Conservation (phyloP, 345 rosid genomes). For the Aquilaria malaccensis region DNA sequence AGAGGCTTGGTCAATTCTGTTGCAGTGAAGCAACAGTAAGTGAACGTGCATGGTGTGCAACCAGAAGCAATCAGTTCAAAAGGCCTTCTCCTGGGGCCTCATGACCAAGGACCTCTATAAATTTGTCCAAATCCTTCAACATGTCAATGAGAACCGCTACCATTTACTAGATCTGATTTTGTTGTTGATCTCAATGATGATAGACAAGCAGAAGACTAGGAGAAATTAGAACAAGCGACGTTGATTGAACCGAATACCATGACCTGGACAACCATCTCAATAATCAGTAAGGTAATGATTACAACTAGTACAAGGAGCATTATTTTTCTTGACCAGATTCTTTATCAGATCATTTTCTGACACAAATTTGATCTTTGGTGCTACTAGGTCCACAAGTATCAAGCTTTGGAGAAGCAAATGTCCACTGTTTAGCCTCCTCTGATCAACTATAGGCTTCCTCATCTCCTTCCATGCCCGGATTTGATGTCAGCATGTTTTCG, state of each 20-base stretch:
- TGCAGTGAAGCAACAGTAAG: constrained; percentile 75
- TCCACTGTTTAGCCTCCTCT: too few relatives aligned
- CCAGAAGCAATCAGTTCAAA: constrained; percentile 67
- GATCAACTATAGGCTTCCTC: too few relatives aligned
- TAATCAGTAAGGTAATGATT: constrained; percentile 20
- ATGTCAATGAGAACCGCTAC: constrained; percentile 31
- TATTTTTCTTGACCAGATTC: too few relatives aligned
- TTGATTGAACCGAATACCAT: constrained; percentile 60
- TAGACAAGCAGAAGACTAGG: not conserved
- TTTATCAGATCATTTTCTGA: too few relatives aligned
- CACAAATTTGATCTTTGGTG: too few relatives aligned
- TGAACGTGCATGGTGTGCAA: constrained; percentile 85
- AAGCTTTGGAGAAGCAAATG: too few relatives aligned
- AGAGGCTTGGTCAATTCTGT: not conserved
- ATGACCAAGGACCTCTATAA: constrained; percentile 69
- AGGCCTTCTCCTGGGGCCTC: constrained; percentile 55
- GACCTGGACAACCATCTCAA: constrained; percentile 20
- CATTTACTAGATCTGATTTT: not conserved
- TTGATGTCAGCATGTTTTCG: too few relatives aligned
- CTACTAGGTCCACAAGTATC: too few relatives aligned
- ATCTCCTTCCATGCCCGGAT: too few relatives aligned
- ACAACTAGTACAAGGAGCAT: too few relatives aligned
- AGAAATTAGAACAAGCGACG: constrained; percentile 25
- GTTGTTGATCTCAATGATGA: constrained; percentile 1
- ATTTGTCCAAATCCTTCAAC: constrained; percentile 66